Percentiles rank a stretch among this genome's conserved stretches.
phyloP scores from a whole-genome alignment of 2,329 filamentous ascomycete genomes.

The Trichoderma aggressivum region DNA sequence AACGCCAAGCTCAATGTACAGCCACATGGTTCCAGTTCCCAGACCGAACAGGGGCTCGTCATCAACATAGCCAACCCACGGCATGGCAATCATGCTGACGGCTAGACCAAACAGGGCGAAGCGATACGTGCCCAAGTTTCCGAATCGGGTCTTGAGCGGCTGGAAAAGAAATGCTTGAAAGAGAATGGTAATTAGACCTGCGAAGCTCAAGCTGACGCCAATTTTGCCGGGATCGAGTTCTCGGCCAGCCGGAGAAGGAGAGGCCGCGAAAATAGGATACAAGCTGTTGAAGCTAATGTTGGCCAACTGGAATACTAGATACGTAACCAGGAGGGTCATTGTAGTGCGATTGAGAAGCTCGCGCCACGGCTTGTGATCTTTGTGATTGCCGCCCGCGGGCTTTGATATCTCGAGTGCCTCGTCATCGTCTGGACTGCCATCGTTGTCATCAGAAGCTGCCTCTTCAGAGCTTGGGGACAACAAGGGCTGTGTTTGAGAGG shows the following conservation, averaged over 20 bases:
- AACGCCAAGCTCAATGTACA: slow-evolving; percentile 77
- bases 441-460: slow-evolving; percentile 25
- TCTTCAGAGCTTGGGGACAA: slow-evolving; percentile 24
- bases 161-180: slow-evolving; percentile 89
- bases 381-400: slow-evolving; percentile 8
- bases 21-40: slow-evolving; percentile 61
- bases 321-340: slow-evolving; percentile 75
- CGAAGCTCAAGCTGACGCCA: slow-evolving; percentile 78
- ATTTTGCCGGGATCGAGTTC: slow-evolving; percentile 74
- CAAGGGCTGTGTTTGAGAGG: slow-evolving; percentile 28
- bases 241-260: slow-evolving; percentile 71
- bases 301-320: slow-evolving; percentile 87
- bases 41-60: slow-evolving; percentile 54
- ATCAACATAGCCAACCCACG: slow-evolving; percentile 78
- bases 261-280: slow-evolving; percentile 88
- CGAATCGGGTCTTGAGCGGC: slow-evolving; percentile 70
- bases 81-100: slow-evolving; percentile 80
- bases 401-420: not conserved
- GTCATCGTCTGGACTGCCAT: slow-evolving; percentile 17
- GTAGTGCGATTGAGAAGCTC: slow-evolving; percentile 76
- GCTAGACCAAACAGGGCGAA: slow-evolving; percentile 75
- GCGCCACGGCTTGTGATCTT: slow-evolving; percentile 35
- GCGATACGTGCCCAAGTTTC: slow-evolving; percentile 83
- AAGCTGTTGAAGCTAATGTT: slow-evolving; percentile 95
- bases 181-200: slow-evolving; percentile 78